Evolutionary conservation across 78 protist species (phyloP).

Genomic region (Dictyostelium intermedium): DNA sequence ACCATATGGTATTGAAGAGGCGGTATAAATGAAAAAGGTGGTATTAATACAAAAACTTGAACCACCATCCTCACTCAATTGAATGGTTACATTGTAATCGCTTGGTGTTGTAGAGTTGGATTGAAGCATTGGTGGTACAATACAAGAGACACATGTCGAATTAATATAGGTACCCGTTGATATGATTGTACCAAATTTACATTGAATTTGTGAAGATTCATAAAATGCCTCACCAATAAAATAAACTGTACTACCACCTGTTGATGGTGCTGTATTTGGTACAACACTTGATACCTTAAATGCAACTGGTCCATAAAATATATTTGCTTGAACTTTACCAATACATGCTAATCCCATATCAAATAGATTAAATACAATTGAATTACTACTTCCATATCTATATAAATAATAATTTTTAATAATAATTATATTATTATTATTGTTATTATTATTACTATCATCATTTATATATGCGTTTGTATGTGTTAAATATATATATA

Average conservation of each 20-base stretch:
- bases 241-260: neutral
- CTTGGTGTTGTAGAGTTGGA: neutral
- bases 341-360: neutral
- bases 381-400: neutral
- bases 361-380: neutral
- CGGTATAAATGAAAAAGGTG: neutral
- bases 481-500: neutral
- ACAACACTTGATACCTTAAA: neutral
- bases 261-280: neutral
- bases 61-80: conserved; percentile 30
- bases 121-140: neutral
- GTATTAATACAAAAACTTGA: neutral
- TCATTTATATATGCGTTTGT: neutral
- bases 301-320: conserved; percentile 43
- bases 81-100: conserved; percentile 32
- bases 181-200: conserved; percentile 17
- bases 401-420: no score
- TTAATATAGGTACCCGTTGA: neutral
- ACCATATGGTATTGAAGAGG: neutral
- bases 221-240: conserved; percentile 13
- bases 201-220: neutral
- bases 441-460: no score
- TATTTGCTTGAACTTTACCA: neutral
- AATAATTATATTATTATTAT: no score
- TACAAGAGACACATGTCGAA: neutral